These are phyloP conservation scores for Vaccinium darrowii DNA, from an alignment of 148 eudicot species.

Conservation along the genomic window DNA sequence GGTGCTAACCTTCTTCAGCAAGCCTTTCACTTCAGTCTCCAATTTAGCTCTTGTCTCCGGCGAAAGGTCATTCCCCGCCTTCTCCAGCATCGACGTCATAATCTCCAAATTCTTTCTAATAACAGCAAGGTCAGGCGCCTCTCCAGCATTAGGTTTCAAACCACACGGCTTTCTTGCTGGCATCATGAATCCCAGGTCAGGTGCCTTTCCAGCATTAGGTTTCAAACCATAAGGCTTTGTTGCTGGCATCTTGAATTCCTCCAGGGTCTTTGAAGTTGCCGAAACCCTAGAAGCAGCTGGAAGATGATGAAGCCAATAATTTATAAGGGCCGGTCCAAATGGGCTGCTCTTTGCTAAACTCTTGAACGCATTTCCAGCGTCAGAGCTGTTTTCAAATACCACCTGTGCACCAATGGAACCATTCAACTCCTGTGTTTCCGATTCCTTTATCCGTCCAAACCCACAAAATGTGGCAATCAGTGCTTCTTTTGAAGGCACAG, in stretches of 20 bases:
- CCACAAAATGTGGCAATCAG: slow-evolving; percentile 31
- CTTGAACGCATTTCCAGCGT: slow-evolving; percentile 31
- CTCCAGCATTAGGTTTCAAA: slow-evolving; percentile 26
- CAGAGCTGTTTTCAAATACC: slow-evolving; percentile 27
- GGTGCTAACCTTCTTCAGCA: slow-evolving; percentile 60
- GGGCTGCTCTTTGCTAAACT: slow-evolving; percentile 39
- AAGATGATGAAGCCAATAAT: slow-evolving; percentile 19
- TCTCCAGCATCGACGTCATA: slow-evolving; percentile 76
- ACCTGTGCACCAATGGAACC: slow-evolving; percentile 27
- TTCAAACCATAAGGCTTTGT: slow-evolving; percentile 20
- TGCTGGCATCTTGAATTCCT: slow-evolving; percentile 16
- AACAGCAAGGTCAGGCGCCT: slow-evolving; percentile 37
- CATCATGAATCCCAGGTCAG: slow-evolving; percentile 30
- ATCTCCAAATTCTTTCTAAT: slow-evolving; percentile 65
- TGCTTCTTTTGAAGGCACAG: slow-evolving; percentile 39
- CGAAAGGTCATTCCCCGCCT: slow-evolving; percentile 56
- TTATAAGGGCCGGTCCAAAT: slow-evolving; percentile 36
- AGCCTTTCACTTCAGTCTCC: slow-evolving; percentile 59
- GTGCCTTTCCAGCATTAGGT: slow-evolving; percentile 30
- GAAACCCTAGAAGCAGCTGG: slow-evolving; percentile 11
- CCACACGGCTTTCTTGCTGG: slow-evolving; percentile 21
- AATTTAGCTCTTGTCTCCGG: slow-evolving; percentile 57
- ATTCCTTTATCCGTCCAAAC: slow-evolving; percentile 38
- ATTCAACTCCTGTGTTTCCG: slow-evolving; percentile 28
- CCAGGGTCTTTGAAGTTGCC: slow-evolving; percentile 4